Evolutionary conservation across 1,139 yeast species (phyloP).

Genomic region (Blastobotrys aristatus): DNA sequence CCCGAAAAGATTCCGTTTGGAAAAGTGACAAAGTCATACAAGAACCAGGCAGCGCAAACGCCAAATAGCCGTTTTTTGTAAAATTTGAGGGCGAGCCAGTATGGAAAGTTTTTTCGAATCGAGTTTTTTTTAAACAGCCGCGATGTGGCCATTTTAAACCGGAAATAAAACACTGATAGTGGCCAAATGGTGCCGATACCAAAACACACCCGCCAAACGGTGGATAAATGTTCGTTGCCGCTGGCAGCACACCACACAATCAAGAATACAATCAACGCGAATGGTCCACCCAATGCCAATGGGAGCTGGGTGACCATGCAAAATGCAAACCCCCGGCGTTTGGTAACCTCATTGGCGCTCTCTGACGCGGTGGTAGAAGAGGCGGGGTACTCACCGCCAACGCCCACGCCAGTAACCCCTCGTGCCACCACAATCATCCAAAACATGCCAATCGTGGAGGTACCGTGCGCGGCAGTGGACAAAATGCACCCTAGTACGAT

Average conservation of each 20-base stretch:
- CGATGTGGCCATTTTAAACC: constrained; percentile 66
- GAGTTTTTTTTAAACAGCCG: constrained; percentile 50
- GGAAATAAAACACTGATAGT: constrained; percentile 62
- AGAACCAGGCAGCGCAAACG: constrained; percentile 57
- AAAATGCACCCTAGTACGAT: constrained; percentile 52
- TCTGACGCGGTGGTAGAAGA: constrained; percentile 66
- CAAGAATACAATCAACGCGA: constrained; percentile 61
- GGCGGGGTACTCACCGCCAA: constrained; percentile 75
- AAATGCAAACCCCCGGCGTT: constrained; percentile 59
- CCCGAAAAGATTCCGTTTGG: constrained; percentile 59
- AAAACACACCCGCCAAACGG: constrained; percentile 69
- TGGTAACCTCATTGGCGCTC: constrained; percentile 65
- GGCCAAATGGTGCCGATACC: constrained; percentile 78
- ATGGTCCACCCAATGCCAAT: constrained; percentile 69
- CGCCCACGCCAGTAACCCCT: constrained; percentile 65
- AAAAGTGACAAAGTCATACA: constrained; percentile 61
- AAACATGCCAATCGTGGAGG: constrained; percentile 51
- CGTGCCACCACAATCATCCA: constrained; percentile 70
- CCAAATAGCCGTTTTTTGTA: constrained; percentile 55
- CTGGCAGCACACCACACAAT: constrained; percentile 61
- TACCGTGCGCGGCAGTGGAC: constrained; percentile 59
- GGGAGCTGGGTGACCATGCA: constrained; percentile 68
- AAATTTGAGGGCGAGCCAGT: constrained; percentile 46
- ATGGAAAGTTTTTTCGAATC: constrained; percentile 50
- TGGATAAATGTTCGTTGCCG: constrained; percentile 40